Evolutionary conservation across 345 rosid species (phyloP).

Genomic region (Eucalyptus camaldulensis): DNA sequence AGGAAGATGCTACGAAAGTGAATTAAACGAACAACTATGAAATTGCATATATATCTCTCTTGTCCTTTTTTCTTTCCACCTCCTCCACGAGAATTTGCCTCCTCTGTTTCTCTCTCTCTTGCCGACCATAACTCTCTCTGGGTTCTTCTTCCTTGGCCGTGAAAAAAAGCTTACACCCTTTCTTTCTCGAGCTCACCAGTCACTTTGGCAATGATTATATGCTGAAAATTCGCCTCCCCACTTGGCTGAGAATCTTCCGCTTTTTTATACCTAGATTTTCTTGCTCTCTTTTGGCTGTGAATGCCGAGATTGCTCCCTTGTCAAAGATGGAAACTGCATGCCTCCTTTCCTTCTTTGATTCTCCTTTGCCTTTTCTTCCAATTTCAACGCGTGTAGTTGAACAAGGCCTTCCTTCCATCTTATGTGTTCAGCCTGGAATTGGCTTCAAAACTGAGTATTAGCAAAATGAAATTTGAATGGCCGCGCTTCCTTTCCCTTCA

Average conservation of each 20-base stretch:
- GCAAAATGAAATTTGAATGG: no score
- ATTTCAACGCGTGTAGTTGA: neutral
- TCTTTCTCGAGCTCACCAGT: neutral
- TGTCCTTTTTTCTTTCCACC: no score
- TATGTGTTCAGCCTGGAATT: neutral
- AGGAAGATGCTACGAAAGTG: no score
- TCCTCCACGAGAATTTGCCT: no score
- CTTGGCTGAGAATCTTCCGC: neutral
- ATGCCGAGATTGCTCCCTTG: neutral
- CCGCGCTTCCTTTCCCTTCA: no score
- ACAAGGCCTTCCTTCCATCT: neutral
- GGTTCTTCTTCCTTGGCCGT: neutral
- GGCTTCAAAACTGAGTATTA: neutral
- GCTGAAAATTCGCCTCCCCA: no score
- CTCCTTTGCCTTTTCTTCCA: neutral
- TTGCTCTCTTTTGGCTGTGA: neutral
- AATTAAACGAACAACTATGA: no score
- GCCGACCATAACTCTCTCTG: no score
- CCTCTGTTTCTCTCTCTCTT: neutral
- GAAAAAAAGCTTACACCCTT: neutral
- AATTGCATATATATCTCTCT: no score
- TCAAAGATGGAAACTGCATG: neutral
- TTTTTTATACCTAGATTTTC: neutral
- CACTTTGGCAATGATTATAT: no score
- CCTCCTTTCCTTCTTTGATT: neutral